phyloP scores from a whole-genome alignment of 768 basidiomycete genomes.

The Flagelloscypha sp. region DNA sequence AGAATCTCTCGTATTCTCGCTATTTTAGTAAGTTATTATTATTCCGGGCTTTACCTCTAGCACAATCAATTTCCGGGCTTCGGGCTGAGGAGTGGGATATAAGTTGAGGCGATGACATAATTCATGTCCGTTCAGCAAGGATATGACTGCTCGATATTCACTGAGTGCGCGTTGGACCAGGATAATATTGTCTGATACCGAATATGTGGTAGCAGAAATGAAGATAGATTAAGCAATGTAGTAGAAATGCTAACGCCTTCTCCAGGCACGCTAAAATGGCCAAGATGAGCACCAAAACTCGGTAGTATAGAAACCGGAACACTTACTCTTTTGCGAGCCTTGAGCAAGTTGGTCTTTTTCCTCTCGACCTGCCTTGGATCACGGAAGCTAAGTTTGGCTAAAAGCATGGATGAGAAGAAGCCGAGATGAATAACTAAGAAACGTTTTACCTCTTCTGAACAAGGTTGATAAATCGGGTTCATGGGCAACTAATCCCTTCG shows the following conservation, averaged over 20 bases:
- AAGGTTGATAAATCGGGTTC: conserved; percentile 56
- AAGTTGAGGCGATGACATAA: too few relatives aligned
- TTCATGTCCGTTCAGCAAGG: too few relatives aligned
- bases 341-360: conserved; percentile 90
- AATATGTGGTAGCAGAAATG: too few relatives aligned
- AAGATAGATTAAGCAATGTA: conserved; percentile 12
- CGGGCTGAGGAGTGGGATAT: too few relatives aligned
- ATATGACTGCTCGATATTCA: too few relatives aligned
- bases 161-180: too few relatives aligned
- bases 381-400: conserved; percentile 79
- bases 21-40: too few relatives aligned
- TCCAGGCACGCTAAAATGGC: conserved; percentile 72
- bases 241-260: conserved; percentile 66
- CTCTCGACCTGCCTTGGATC: conserved; percentile 98
- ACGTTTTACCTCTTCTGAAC: conserved; percentile 60
- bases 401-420: conserved; percentile 5
- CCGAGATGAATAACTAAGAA: conserved; percentile 1
- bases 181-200: too few relatives aligned
- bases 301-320: conserved; percentile 4
- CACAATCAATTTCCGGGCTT: too few relatives aligned
- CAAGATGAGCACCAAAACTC: conserved; percentile 7
- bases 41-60: too few relatives aligned
- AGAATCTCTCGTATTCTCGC: too few relatives aligned
- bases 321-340: conserved; percentile 88
- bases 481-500: conserved; percentile 66